Base-by-base conservation (phyloP, 2,329 filamentous ascomycete genomes). In the Penicillium sp. region DNA sequence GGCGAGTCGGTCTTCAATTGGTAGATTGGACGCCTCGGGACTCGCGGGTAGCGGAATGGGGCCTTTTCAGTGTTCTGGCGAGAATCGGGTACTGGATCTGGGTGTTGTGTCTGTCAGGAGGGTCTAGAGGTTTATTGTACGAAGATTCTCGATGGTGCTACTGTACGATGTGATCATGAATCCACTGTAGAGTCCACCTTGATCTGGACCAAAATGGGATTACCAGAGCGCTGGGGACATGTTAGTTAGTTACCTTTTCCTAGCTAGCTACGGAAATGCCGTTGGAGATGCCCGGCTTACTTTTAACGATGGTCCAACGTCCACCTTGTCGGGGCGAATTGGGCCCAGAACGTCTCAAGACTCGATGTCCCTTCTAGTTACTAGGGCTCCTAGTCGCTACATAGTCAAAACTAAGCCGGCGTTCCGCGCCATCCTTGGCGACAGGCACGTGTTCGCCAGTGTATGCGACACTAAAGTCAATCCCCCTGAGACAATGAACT, bases 401-500 rank as follows among this genome's bases (percentile, higher is more conserved):
- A 32, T 46, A 46, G 37, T 20, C 29, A 33, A 20, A 42, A 23
- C 33, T 41, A 41, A 15, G 23, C 31, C 3, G 39, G 24, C 15
- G 28, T 13, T 18, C 42, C 37, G 24, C 25, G 45, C n/a, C 28
- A 18, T 25, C 28, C 24, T 15, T 42, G 27, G 20, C 18, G 8
- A 23, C 20, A 18, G 25, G 44, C 60, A 63, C 59, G 60, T 63
- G 60, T 52, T 54, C 40, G n/a, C 37, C 20, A 29, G 27, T 15
- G 15, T 41, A 56, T 62, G 60, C 58, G 57, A 54, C 46, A 50
- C 53, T 52, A 55, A 49, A 15, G 35, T 39, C n/a, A 15, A 28
- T 38, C 32, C 44, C 49, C 50, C 52, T 55, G 42, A 52, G 42
- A 28, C 31, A 28, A 38, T 35, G 39, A 27, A 32, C 38, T 38